Base-by-base conservation (phyloP, 306 rosid genomes). In the Rosa multiflora region DNA sequence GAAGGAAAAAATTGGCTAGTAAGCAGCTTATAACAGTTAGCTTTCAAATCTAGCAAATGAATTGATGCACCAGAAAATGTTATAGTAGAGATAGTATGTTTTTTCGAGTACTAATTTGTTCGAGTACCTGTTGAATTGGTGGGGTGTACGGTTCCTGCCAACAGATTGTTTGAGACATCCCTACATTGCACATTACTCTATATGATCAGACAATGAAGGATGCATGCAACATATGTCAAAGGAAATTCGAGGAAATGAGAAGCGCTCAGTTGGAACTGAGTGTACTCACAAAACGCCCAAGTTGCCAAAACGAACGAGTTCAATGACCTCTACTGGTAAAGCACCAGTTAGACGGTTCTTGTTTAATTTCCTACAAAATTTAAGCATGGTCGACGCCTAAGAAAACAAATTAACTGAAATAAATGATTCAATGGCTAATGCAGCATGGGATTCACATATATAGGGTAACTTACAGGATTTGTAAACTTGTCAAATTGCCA, bases 401-500 rank as follows among this genome's bases (percentile, higher is more conserved):
- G 82, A 29, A 6, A 56, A 71, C 40, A 12, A 3, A 42, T 5
- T 2, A 55, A 10, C 53, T 42, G 2, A 42, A 51, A 52, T 43
- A 20, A 52, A 23, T 3, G 53, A 14, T 72, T 37, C 5, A 9
- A 43, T 42, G 46, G 35, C 37, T 17, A 37, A 37, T 15, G n/a
- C 13, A 29, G 1, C 2, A 11, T 15, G 26, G 21, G 21, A n/a
- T 10, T 5, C 56, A 47, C 51, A 43, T 10, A 71, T 46, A 64
- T 64, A 64, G n/a, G 10, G 43, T 12, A 26, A 58, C 84, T 67
- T 35, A 84, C 76, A 80, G 32, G 51, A 15, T 39, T 35, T 67
- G 35, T 63, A 80, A 67, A 77, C 76, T 47, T 59, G 70, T 69
- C 85, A 84, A 69, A 10, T 79, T 78, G 18, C 82, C 85, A 73